Evolutionary conservation across 2,329 filamentous ascomycete genomes (phyloP).

Genomic region (Cladophialophora immunda): DNA sequence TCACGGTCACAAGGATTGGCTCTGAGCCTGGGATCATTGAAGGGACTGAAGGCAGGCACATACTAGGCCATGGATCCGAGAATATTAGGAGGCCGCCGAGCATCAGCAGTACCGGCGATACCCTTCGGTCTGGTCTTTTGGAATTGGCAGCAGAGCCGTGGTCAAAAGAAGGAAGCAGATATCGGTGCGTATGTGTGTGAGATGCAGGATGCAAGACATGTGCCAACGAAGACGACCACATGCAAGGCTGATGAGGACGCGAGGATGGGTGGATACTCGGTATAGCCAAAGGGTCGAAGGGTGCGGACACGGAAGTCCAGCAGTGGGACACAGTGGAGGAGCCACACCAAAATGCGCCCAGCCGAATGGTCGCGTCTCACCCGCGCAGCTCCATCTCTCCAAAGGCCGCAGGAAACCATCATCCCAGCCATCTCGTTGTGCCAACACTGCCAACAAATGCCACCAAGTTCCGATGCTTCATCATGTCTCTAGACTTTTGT

Average conservation of each 20-base stretch:
- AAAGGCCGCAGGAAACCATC: constrained; percentile 8
- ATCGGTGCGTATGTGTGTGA: background rate
- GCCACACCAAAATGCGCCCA: constrained; percentile 1
- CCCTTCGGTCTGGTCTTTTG: background rate
- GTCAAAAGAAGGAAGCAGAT: background rate
- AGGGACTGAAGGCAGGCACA: constrained; percentile 81
- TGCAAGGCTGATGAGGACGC: constrained; percentile 6
- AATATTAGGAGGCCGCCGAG: background rate
- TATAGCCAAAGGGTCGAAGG: background rate
- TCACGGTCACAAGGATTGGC: constrained; percentile 96
- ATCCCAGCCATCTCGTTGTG: constrained; percentile 32
- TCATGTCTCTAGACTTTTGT: constrained; percentile 10
- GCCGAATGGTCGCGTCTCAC: constrained; percentile 9
- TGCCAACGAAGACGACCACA: constrained; percentile 1
- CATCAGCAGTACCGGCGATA: background rate
- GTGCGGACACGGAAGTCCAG: background rate
- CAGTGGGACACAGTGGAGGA: background rate
- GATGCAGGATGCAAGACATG: background rate
- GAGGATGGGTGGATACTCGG: background rate
- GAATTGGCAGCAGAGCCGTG: background rate
- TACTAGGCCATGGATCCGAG: constrained; percentile 30
- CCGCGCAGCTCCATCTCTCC: constrained; percentile 12
- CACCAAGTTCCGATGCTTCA: constrained; percentile 4
- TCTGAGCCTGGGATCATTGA: constrained; percentile 90
- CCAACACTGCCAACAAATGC: constrained; percentile 25